phyloP scores from a whole-genome alignment of 2,329 filamentous ascomycete species.

The Ceratocystis ficicola region DNA sequence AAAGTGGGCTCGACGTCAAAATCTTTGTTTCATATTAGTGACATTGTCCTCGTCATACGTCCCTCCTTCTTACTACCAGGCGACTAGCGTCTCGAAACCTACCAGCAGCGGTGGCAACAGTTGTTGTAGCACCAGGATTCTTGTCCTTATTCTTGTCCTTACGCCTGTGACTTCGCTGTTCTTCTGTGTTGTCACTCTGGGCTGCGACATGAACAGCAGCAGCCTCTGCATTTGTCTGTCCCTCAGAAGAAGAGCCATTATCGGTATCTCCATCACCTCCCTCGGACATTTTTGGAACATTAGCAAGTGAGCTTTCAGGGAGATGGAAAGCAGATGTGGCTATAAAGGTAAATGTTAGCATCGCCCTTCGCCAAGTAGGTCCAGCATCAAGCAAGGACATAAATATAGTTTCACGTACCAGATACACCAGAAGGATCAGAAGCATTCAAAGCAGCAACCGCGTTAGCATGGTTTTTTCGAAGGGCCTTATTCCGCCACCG shows the following conservation, averaged over 20 bases:
- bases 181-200: neutral
- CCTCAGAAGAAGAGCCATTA: neutral
- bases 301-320: neutral
- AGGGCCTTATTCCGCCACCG: neutral
- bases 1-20: conserved; percentile 12
- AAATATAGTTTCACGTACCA: neutral
- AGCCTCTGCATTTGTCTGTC: neutral
- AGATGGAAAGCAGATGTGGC: neutral
- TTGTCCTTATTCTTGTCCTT: neutral
- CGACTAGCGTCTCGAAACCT: conserved; percentile 9
- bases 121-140: neutral
- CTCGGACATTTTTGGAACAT: neutral
- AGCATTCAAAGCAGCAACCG: neutral
- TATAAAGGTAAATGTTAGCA: neutral
- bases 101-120: conserved; percentile 10
- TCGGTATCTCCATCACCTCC: neutral
- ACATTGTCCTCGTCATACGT: conserved; percentile 10
- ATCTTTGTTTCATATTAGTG: conserved; percentile 16
- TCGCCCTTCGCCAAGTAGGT: neutral
- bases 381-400: neutral
- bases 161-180: neutral
- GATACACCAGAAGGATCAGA: neutral
- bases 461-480: neutral
- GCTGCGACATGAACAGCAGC: neutral
- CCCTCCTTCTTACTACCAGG: conserved; percentile 10